These are phyloP conservation scores for Penicillium sp. DNA, from an alignment of 2,329 filamentous ascomycete species.

Conservation along the genomic window DNA sequence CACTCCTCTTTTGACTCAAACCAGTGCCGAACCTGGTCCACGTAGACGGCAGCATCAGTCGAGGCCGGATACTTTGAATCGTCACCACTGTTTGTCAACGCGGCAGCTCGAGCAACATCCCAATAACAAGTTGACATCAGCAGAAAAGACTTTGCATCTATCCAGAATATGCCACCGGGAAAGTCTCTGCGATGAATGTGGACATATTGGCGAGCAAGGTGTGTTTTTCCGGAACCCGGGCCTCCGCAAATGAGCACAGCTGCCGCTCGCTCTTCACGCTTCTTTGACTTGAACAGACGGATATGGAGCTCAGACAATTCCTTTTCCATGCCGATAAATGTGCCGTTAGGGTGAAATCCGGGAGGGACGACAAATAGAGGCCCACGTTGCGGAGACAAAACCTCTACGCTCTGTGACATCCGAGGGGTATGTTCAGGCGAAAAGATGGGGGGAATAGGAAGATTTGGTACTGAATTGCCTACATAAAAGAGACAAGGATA, in stretches of 20 bases:
- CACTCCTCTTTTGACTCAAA: slow-evolving; percentile 59
- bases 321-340: slow-evolving; percentile 58
- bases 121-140: slow-evolving; percentile 61
- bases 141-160: slow-evolving; percentile 57
- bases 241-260: slow-evolving; percentile 62
- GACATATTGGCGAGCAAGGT: slow-evolving; percentile 65
- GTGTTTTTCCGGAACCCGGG: slow-evolving; percentile 65
- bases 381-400: slow-evolving; percentile 22
- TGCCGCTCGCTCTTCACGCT: slow-evolving; percentile 56
- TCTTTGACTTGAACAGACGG: slow-evolving; percentile 56
- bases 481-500: slow-evolving; percentile 21
- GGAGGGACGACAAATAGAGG: slow-evolving; percentile 48
- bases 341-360: slow-evolving; percentile 59
- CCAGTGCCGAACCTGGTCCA: slow-evolving; percentile 59
- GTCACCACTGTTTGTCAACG: slow-evolving; percentile 43
- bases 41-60: slow-evolving; percentile 46
- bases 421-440: slow-evolving; percentile 20
- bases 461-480: slow-evolving; percentile 27
- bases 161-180: slow-evolving; percentile 66
- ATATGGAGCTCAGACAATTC: slow-evolving; percentile 58
- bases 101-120: slow-evolving; percentile 60
- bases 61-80: slow-evolving; percentile 32
- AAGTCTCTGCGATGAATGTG: slow-evolving; percentile 58
- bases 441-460: slow-evolving; percentile 16
- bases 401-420: slow-evolving; percentile 22